Base-by-base conservation (phyloP, 371 early-diverging fungal genomes). In the Syncephalis plumigaleata region DNA sequence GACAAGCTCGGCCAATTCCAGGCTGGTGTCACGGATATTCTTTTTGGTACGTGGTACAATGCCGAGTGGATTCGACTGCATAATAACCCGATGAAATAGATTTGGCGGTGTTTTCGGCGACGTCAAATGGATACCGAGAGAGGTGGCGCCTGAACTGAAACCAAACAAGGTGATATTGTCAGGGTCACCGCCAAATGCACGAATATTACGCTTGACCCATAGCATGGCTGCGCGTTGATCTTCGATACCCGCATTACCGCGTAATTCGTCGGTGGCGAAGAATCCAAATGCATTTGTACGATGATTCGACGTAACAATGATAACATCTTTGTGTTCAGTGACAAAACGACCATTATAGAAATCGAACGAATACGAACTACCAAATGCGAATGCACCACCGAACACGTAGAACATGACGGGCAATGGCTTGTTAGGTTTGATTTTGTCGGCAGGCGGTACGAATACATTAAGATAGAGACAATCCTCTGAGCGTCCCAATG, bases 81-180 rank as follows among this genome's bases (percentile, higher is more conserved):
- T 48, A 47, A 64, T 64, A 11, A 47, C 60, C 9, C 53, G 44
- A 2, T 54, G 48, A 36, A 62, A 60, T 8, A 59, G 44, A 0
- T 57, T 56, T 7, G 48, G 49, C n/a, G 55, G 55, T 9, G 43
- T 36, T 31, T 11, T 31, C 0, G 51, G 54, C 23, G 55, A 53
- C 36, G 55, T 9, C 43, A 53, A 64, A 63, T 45, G 46, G 23
- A 55, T 55, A 42, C 57, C 57, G 49, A 61, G 46, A 2, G 67
- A 65, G 44, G 57, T 55, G 16, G 66, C 68, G 22, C 72, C 72
- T 21, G 72, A 67, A 16, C 67, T 67, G 42, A 68, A 63, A 2
- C 73, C 73, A 46, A 64, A 60, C 26, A 67, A 38, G 8, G 66
- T 65, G 17, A 69, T 59, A 45, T 56, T 46, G 20, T 44, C 22